phyloP scores from a whole-genome alignment of 1,139 yeast genomes.

The Wickerhamomyces sp. region DNA sequence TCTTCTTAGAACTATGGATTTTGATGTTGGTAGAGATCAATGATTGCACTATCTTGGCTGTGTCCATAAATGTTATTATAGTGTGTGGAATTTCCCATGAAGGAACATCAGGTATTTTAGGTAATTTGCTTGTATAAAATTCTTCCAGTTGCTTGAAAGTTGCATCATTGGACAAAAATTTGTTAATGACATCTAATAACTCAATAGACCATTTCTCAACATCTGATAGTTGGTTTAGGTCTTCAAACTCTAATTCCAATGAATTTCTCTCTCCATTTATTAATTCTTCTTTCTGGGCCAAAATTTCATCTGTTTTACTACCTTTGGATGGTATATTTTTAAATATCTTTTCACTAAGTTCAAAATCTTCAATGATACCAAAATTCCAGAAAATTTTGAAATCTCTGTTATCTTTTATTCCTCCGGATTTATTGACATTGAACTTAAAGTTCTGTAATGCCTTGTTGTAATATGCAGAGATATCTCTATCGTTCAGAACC shows the following conservation, averaged over 20 bases:
- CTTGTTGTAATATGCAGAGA: conserved; percentile 8
- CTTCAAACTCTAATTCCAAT: too few species aligned
- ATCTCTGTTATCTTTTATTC: conserved; percentile 46
- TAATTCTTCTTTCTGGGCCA: neutral
- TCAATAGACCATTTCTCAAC: conserved; percentile 33
- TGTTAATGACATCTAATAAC: conserved; percentile 17
- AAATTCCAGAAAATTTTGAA: conserved; percentile 42
- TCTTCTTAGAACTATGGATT: conserved; percentile 4
- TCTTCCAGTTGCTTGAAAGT: conserved; percentile 4
- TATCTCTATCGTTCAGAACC: conserved; percentile 25
- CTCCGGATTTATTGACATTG: conserved; percentile 2
- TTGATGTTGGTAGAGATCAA: conserved; percentile 5
- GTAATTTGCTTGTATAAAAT: conserved; percentile 3
- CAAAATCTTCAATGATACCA: conserved; percentile 29
- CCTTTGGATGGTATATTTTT: conserved; percentile 13
- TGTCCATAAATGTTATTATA: conserved; percentile 14
- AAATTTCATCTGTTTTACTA: neutral
- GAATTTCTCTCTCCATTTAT: too few species aligned
- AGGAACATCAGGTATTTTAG: conserved; percentile 11
- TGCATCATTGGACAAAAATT: conserved; percentile 8
- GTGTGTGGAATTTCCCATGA: conserved; percentile 19
- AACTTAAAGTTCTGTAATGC: neutral
- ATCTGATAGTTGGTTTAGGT: neutral
- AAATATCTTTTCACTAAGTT: conserved; percentile 7
- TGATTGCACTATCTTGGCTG: conserved; percentile 14